Evolutionary conservation across 805 yeast species (phyloP).

Genomic region (Ascoidea asiatica): DNA sequence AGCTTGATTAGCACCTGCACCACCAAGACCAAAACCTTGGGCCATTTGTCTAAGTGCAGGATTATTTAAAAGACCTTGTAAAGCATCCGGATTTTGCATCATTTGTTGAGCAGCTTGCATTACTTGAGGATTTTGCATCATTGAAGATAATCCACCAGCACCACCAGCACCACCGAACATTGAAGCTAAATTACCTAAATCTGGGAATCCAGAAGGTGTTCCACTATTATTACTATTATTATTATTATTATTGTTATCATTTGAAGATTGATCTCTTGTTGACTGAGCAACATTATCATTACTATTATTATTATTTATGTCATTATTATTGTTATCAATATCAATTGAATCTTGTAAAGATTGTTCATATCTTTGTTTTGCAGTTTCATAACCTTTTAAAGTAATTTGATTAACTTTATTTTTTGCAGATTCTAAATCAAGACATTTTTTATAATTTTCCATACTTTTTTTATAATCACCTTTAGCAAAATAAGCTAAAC

Average conservation of each 20-base stretch:
- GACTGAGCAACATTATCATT: constrained; percentile 13
- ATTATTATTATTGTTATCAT: constrained; percentile 15
- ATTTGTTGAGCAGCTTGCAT: constrained; percentile 80
- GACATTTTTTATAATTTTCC: constrained; percentile 80
- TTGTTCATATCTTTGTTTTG: constrained; percentile 75
- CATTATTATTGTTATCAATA: no score
- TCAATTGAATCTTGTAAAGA: constrained; percentile 36
- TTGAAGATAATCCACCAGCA: constrained; percentile 48
- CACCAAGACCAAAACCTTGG: constrained; percentile 55
- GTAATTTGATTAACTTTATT: constrained; percentile 84
- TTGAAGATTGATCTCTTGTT: constrained; percentile 16
- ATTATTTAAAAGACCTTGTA: constrained; percentile 61
- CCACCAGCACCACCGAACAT: constrained; percentile 60
- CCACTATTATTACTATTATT: constrained; percentile 17
- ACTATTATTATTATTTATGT: no score
- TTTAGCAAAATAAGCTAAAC: constrained; percentile 85
- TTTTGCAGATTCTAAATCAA: constrained; percentile 73
- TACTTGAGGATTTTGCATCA: constrained; percentile 84
- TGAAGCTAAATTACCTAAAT: constrained; percentile 39
- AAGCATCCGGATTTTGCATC: constrained; percentile 76
- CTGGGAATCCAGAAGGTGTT: constrained; percentile 32
- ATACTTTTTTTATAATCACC: constrained; percentile 86
- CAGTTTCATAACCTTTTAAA: constrained; percentile 91
- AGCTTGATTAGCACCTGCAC: constrained; percentile 16
- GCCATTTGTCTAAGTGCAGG: constrained; percentile 83